Percentiles rank a stretch among this genome's conserved stretches.
phyloP scores from a whole-genome alignment of 805 yeast species.

The Starmerella kuoi region DNA sequence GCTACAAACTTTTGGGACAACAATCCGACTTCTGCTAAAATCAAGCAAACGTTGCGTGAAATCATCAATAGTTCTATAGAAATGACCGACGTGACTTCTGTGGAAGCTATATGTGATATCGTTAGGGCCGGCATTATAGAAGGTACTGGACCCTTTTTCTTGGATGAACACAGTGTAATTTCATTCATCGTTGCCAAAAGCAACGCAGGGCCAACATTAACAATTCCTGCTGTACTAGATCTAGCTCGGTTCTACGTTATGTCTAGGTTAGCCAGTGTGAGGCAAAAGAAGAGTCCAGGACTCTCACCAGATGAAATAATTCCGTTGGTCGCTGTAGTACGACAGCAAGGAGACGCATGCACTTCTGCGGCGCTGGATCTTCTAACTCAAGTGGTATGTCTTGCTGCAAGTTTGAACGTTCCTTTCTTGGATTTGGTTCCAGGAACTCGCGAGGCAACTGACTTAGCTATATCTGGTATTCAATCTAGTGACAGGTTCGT shows the following conservation, averaged over 20 bases:
- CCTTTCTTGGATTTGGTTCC: constrained; percentile 6
- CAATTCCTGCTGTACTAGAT: constrained; percentile 23
- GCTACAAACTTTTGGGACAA: constrained; percentile 24
- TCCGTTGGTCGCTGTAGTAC: not conserved
- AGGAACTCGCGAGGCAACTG: constrained; percentile 23
- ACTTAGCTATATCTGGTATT: constrained; percentile 34
- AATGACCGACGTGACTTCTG: constrained; percentile 37
- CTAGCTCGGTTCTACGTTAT: constrained; percentile 25
- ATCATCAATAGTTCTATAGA: constrained; percentile 35
- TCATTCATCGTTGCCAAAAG: constrained; percentile 32
- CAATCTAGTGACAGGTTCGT: constrained; percentile 43
- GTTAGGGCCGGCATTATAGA: constrained; percentile 57
- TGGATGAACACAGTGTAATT: constrained; percentile 34
- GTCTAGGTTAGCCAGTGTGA: constrained; percentile 11
- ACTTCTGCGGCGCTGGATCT: constrained; percentile 21
- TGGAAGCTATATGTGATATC: constrained; percentile 53
- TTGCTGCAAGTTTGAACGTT: not conserved
- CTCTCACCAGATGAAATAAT: not conserved
- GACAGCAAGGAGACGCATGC: not conserved
- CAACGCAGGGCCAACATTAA: constrained; percentile 20
- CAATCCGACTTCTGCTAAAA: constrained; percentile 15
- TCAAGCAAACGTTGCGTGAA: constrained; percentile 35
- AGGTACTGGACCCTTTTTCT: constrained; percentile 42
- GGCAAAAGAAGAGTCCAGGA: not conserved
- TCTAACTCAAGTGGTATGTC: constrained; percentile 19